Base-by-base conservation (phyloP, 371 early-diverging fungal genomes). In the Mucor lusitanicus region DNA sequence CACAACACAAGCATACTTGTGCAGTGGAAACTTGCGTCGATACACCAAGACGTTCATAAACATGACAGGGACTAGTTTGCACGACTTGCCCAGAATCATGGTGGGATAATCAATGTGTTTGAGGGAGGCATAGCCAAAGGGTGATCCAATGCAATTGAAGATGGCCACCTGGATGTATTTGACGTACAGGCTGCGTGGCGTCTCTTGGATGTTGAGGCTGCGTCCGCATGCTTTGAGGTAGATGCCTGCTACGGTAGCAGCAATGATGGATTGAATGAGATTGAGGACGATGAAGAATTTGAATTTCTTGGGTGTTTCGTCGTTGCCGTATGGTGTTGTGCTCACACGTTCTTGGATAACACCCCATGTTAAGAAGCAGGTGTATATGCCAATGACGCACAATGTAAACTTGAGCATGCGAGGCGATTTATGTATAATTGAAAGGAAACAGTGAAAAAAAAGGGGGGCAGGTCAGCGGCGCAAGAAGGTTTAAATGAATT, bases 21-120 rank as follows among this genome's bases (percentile, higher is more conserved):
- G 88, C 19, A 83, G 61, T 0, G 95, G 92, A 67, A 94, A 95
- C 33, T 85, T 87, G 40, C 92, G 87, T 28, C 94, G 89, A 78
- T 98, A 96, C 32, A 99, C 85, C 27, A 99, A 55, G 56, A 94
- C 88, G 78, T 94, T 95, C 96, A 98, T 97, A 63, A 97, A 59
- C 85, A 98, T 87, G 32, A 99, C 96, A 2, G 99, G 99, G 8
- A 99, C 87, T 37, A 99, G 89, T 74, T 99, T 99, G 84, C 99
- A 98, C 23, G 97, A 94, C 77, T 99, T 98, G 61, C 97, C 97
- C 37, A 99, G 83, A 48, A 96, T 94, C 88, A 99, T 86, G 19
- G 99, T 99, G 21, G 98, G 98, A 80, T 98, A 99, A 79, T 97
- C 95, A 69, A 99, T 94, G 73, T 96, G 95, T 58, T 91, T 91